These are phyloP conservation scores for Botryotinia narcissicola DNA, from an alignment of 2,329 filamentous ascomycete genomes.

Conservation along the genomic window DNA sequence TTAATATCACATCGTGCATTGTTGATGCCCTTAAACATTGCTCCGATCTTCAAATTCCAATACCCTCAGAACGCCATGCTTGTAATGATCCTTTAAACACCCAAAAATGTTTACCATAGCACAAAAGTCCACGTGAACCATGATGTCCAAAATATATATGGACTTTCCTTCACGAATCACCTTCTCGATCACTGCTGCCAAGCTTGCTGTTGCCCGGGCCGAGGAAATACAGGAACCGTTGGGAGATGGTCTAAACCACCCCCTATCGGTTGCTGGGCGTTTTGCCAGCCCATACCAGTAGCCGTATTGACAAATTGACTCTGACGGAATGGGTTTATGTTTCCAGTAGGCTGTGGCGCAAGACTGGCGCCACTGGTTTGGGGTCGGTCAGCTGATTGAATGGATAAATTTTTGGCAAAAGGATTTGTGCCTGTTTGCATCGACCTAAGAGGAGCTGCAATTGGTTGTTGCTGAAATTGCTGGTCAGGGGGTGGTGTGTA, in stretches of 20 bases:
- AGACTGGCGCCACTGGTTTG: slow-evolving; percentile 45
- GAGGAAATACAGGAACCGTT: slow-evolving; percentile 81
- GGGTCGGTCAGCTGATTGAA: slow-evolving; percentile 30
- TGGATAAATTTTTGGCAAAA: slow-evolving; percentile 54
- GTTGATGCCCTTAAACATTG: slow-evolving; percentile 25
- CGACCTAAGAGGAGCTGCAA: slow-evolving; percentile 47
- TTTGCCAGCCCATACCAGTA: slow-evolving; percentile 87
- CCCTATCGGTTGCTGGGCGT: slow-evolving; percentile 73
- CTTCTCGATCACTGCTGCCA: slow-evolving; percentile 48
- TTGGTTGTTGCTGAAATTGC: slow-evolving; percentile 42
- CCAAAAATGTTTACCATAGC: slow-evolving; percentile 12
- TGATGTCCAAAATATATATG: slow-evolving; percentile 9
- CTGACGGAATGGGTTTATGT: slow-evolving; percentile 93
- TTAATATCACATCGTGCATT: slow-evolving; percentile 32
- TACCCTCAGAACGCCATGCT: slow-evolving; percentile 38
- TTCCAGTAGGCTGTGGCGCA: slow-evolving; percentile 76
- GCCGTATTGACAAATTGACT: slow-evolving; percentile 85
- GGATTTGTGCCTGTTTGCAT: slow-evolving; percentile 71
- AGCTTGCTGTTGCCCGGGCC: slow-evolving; percentile 63
- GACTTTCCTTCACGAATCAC: background rate
- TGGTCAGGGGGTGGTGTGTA: slow-evolving; percentile 40
- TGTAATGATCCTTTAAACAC: slow-evolving; percentile 24
- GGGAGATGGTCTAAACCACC: slow-evolving; percentile 75
- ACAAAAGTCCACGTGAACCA: slow-evolving; percentile 7
- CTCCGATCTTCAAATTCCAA: slow-evolving; percentile 18